These are phyloP conservation scores for Lichtheimia hyalospora DNA, from an alignment of 371 early-diverging fungal species.

Conservation along the genomic window DNA sequence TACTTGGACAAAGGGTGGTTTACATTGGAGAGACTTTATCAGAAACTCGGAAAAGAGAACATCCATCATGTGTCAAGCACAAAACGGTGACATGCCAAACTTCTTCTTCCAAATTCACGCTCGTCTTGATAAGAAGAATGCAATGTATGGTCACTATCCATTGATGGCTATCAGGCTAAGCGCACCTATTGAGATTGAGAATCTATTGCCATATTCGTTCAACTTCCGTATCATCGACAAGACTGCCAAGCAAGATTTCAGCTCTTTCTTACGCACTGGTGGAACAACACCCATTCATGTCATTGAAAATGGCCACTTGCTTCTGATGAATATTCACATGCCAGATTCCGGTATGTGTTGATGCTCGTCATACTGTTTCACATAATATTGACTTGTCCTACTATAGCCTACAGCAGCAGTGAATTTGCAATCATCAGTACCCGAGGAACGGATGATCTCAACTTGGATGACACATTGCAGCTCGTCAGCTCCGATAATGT, in stretches of 20 bases:
- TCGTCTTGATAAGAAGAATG: slow-evolving; percentile 50
- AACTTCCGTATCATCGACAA: slow-evolving; percentile 80
- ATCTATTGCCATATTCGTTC: slow-evolving; percentile 89
- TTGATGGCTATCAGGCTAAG: slow-evolving; percentile 80
- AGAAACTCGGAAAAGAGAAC: slow-evolving; percentile 35
- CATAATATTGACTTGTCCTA: not conserved
- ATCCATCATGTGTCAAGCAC: slow-evolving; percentile 32
- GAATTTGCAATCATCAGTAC: slow-evolving; percentile 89
- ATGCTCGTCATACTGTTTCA: not conserved
- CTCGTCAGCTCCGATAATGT: slow-evolving; percentile 68
- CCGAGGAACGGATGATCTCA: slow-evolving; percentile 67
- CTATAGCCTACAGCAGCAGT: slow-evolving; percentile 60
- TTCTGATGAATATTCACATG: slow-evolving; percentile 77
- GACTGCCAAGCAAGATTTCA: slow-evolving; percentile 60
- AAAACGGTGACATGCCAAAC: slow-evolving; percentile 57
- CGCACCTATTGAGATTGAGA: slow-evolving; percentile 94
- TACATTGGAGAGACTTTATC: slow-evolving; percentile 73
- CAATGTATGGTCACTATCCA: slow-evolving; percentile 73
- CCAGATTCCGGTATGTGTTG: slow-evolving; percentile 64
- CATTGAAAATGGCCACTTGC: slow-evolving; percentile 79
- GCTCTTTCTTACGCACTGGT: slow-evolving; percentile 70
- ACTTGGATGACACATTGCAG: slow-evolving; percentile 68
- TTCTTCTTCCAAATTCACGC: slow-evolving; percentile 77
- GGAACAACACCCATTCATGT: slow-evolving; percentile 80
- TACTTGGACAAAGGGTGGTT: slow-evolving; percentile 65